A percentile compares a stretch with the other conserved stretches of the same genome.
Evolutionary conservation across 805 yeast genomes (phyloP).

Genomic region (Yarrowia osloensis): DNA sequence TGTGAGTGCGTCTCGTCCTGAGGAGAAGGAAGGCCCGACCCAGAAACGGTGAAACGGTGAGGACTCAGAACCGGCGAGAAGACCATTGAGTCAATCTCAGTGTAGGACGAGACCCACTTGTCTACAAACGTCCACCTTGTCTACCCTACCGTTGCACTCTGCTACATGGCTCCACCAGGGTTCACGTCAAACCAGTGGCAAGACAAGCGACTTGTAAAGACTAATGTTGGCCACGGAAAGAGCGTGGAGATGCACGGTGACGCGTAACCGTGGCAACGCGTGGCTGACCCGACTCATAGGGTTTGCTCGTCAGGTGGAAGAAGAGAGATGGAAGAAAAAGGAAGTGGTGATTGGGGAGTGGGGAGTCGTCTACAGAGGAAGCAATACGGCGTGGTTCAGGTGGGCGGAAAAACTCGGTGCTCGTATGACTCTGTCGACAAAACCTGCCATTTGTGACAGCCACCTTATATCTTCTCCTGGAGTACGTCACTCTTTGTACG

Average conservation of each 20-base stretch:
- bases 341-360: no score
- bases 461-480: background rate
- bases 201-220: background rate
- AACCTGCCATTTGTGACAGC: no score
- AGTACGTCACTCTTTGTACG: background rate
- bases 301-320: background rate
- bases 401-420: no score
- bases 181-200: background rate
- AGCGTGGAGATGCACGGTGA: background rate
- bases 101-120: no score
- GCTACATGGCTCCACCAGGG: background rate
- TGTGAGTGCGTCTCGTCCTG: background rate
- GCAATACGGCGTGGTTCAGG: no score
- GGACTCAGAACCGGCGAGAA: no score
- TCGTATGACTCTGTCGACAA: no score
- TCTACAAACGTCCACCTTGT: no score
- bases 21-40: background rate
- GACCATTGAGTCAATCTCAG: no score
- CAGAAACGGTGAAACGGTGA: no score
- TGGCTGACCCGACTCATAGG: background rate
- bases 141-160: background rate
- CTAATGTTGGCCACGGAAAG: background rate
- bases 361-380: no score
- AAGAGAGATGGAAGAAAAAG: background rate
- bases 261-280: conserved; percentile 30